These are phyloP conservation scores for Sporothrix brasiliensis DNA, from an alignment of 2,329 filamentous ascomycete genomes.

Conservation along the genomic window DNA sequence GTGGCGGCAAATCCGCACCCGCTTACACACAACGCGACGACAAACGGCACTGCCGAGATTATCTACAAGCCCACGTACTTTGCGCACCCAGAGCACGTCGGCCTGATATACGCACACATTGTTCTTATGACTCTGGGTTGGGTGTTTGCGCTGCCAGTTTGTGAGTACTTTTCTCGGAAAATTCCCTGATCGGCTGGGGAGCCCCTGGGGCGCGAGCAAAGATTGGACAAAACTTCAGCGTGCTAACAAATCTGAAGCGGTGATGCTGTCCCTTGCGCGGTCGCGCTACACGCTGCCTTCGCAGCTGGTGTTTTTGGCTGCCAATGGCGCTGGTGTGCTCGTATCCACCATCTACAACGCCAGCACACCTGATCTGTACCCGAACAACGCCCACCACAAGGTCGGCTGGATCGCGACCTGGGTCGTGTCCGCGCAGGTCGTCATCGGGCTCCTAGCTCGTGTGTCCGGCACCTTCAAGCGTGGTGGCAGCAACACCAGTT, in stretches of 20 bases:
- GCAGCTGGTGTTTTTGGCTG: slow-evolving; percentile 68
- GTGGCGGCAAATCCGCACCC: background rate
- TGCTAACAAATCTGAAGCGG: slow-evolving; percentile 55
- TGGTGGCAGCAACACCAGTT: background rate
- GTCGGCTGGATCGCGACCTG: slow-evolving; percentile 82
- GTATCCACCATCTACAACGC: slow-evolving; percentile 73
- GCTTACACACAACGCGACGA: slow-evolving; percentile 7
- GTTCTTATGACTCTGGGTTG: slow-evolving; percentile 70
- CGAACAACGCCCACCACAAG: slow-evolving; percentile 84
- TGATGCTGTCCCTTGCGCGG: slow-evolving; percentile 81
- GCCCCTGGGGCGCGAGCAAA: no score
- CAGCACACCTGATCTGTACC: slow-evolving; percentile 82
- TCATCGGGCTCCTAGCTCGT: slow-evolving; percentile 66
- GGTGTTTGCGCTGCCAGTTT: slow-evolving; percentile 71
- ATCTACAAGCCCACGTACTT: slow-evolving; percentile 61
- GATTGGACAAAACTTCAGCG: background rate
- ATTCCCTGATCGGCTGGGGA: background rate
- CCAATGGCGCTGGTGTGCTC: slow-evolving; percentile 66
- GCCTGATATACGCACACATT: slow-evolving; percentile 70
- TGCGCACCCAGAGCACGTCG: slow-evolving; percentile 54
- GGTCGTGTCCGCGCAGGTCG: slow-evolving; percentile 69
- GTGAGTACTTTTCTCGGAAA: slow-evolving; percentile 51
- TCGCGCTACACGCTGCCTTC: slow-evolving; percentile 71
- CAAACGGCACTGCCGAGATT: slow-evolving; percentile 37
- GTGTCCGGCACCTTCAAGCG: slow-evolving; percentile 54